These are phyloP conservation scores for Phytophthora hybrid DNA, from an alignment of 352 stramenopile genomes.

Conservation along the genomic window DNA sequence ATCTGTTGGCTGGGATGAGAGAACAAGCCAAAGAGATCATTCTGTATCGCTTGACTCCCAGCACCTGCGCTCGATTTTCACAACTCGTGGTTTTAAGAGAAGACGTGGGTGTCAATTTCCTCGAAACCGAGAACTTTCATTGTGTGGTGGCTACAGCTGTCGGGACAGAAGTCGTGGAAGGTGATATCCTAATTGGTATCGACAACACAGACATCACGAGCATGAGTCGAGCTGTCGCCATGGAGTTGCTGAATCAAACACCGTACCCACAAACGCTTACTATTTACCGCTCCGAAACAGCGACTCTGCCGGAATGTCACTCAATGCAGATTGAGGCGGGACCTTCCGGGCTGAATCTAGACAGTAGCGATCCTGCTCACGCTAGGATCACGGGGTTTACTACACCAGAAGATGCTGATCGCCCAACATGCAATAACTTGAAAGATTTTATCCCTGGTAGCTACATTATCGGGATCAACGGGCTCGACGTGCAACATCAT, in stretches of 20 bases:
- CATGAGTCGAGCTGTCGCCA: conserved; percentile 40
- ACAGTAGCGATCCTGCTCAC: conserved; percentile 38
- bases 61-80: conserved; percentile 40
- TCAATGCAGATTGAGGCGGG: conserved; percentile 47
- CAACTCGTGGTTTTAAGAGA: conserved; percentile 19
- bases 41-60: conserved; percentile 48
- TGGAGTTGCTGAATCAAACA: conserved; percentile 39
- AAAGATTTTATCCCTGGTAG: conserved; percentile 52
- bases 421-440: conserved; percentile 47
- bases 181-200: conserved; percentile 58
- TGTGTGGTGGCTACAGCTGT: conserved; percentile 42
- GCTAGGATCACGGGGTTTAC: conserved; percentile 60
- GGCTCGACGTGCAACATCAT: conserved; percentile 59
- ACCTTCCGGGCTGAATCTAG: conserved; percentile 61
- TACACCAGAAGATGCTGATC: conserved; percentile 43
- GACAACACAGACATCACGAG: conserved; percentile 52
- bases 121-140: conserved; percentile 48
- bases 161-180: conserved; percentile 26
- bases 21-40: conserved; percentile 67
- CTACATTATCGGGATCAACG: conserved; percentile 74
- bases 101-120: conserved; percentile 29
- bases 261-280: conserved; percentile 46
- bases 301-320: conserved; percentile 52
- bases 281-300: conserved; percentile 35
- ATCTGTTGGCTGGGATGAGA: conserved; percentile 41